Evolutionary conservation across 225 moss, liverwort and hornwort species (phyloP), one percentile per base, ranked within the genome.

Genomic region (Anthoceros angustus): DNA sequence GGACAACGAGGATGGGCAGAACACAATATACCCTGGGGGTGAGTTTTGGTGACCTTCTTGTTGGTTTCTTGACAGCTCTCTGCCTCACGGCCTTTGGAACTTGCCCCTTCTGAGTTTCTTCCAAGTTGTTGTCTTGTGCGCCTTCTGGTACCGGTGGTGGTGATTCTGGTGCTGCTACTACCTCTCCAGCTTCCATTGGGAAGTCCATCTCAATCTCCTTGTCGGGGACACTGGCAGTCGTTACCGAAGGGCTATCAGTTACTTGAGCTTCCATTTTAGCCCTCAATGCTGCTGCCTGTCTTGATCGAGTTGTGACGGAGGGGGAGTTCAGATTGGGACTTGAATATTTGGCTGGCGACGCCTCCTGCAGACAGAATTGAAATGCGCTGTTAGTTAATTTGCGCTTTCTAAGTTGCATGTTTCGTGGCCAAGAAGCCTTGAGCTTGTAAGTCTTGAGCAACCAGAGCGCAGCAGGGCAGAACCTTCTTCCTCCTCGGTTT

Each of bases 161-260:
- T 6, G 18, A 48, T 48, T 48, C 55, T 55, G 55, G 55, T 55
- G 55, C 55, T 9, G 55, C 55, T 1, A 55, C 55, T 23, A 55
- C 55, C 23, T 55, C 55, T 55, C 55, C 55, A 5, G 55, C 55
- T 20, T 55, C 55, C 23, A 23, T 55, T 9, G 55, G 55, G n/a
- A 55, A 55, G 55, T 55, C 55, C 55, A 55, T 55, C 55, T 55
- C 55, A 55, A 55, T 15, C 14, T 55, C 55, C 23, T 55, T 55
- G 14, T 55, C 55, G 8, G 55, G 10, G 14, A 55, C n/a, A 5
- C n/a, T 5, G n/a, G 23, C n/a, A 20, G 5, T 23, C 7, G 12
- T 15, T 55, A 20, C n/a, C 14, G 23, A 20, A 15, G 14, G 23
- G 18, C 23, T 20, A 5, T 55, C 55, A 55, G 32, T 32, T 32